These are phyloP conservation scores for Malbranchea zuffiana DNA, from an alignment of 2,329 filamentous ascomycete genomes.

Conservation along the genomic window DNA sequence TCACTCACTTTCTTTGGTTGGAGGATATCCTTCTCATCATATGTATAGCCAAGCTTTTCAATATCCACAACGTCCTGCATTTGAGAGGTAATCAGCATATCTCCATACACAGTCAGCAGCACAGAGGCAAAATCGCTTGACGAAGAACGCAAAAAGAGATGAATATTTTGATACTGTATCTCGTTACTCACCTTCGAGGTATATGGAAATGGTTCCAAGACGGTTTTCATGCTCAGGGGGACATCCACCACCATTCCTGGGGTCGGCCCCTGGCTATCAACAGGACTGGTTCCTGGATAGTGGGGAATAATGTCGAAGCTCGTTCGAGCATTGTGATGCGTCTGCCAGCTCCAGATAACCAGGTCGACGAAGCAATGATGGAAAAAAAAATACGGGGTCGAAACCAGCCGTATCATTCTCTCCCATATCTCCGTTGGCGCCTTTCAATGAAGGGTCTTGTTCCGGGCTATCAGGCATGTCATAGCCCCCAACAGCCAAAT, in stretches of 20 bases:
- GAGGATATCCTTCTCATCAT: not conserved
- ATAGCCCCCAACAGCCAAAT: not conserved
- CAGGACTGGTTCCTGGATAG: not conserved
- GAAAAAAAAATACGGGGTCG: constrained; percentile 26
- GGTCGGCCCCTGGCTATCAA: no score
- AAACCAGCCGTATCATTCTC: constrained; percentile 27
- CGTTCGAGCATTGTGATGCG: constrained; percentile 5
- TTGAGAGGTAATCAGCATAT: no score
- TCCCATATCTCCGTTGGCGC: constrained; percentile 26
- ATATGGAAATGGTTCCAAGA: not conserved
- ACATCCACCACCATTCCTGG: not conserved
- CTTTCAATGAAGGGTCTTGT: constrained; percentile 5
- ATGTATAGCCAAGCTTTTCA: not conserved
- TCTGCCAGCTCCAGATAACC: constrained; percentile 25
- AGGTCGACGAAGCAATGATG: constrained; percentile 25
- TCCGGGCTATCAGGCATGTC: not conserved
- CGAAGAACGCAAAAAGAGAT: no score
- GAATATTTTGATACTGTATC: no score
- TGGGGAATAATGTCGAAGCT: not conserved
- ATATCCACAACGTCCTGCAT: not conserved
- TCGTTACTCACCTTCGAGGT: no score
- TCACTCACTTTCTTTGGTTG: no score
- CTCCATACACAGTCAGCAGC: no score
- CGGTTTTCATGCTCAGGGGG: not conserved
- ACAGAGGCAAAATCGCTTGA: no score